Conservation (phyloP, 1,139 yeast species). For the Pneumocystis carinii region DNA sequence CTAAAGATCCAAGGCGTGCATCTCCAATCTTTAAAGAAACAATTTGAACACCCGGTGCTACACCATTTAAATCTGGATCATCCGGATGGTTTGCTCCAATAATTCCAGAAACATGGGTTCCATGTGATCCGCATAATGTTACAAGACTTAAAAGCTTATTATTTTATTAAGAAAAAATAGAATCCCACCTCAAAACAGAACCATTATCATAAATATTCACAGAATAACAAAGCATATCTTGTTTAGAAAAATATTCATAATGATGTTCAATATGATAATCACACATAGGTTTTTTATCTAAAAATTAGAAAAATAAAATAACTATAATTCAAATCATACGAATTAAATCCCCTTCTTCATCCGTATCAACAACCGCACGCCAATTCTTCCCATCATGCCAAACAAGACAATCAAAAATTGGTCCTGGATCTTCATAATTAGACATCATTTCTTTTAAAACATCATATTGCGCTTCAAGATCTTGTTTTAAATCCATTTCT, state of each 20-base stretch:
- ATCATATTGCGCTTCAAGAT: slow-evolving; percentile 9
- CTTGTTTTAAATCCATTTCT: slow-evolving; percentile 5
- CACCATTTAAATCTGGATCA: slow-evolving; percentile 9
- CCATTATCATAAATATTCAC: slow-evolving; percentile 12
- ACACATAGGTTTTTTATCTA: slow-evolving; percentile 8
- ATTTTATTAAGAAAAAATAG: background rate
- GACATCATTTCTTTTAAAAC: slow-evolving; percentile 6
- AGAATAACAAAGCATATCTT: slow-evolving; percentile 10
- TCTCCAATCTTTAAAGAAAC: slow-evolving; percentile 14
- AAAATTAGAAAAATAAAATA: background rate
- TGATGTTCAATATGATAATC: slow-evolving; percentile 10
- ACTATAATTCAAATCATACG: background rate
- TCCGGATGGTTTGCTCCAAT: slow-evolving; percentile 11
- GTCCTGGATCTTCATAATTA: slow-evolving; percentile 11
- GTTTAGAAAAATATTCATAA: slow-evolving; percentile 7
- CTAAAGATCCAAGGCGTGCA: slow-evolving; percentile 11
- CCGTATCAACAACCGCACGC: slow-evolving; percentile 9
- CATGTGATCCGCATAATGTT: slow-evolving; percentile 12
- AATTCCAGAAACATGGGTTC: slow-evolving; percentile 14
- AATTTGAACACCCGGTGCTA: slow-evolving; percentile 13
- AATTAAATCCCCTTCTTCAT: slow-evolving; percentile 7
- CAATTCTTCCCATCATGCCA: slow-evolving; percentile 11
- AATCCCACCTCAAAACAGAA: background rate
- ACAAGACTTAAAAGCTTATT: slow-evolving; percentile 6
- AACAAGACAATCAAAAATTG: slow-evolving; percentile 10